phyloP scores from a whole-genome alignment of 2,329 filamentous ascomycete species.

The Pestalotiopsis sp. region DNA sequence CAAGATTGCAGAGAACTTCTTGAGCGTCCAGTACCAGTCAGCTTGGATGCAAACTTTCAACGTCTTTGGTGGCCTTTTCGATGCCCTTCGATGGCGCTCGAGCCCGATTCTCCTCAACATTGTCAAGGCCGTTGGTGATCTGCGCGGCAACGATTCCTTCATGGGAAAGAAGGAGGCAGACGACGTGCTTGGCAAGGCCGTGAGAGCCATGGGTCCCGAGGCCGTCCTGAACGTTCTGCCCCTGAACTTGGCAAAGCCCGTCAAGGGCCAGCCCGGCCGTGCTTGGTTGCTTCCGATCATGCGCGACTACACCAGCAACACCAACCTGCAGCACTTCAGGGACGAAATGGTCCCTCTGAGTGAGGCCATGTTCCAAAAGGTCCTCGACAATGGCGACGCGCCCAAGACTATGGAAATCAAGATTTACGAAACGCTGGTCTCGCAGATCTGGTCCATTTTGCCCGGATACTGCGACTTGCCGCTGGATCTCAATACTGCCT shows the following conservation, averaged over 20 bases:
- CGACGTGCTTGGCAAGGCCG: slow-evolving; percentile 82
- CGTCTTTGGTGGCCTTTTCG: slow-evolving; percentile 84
- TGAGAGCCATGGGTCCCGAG: slow-evolving; percentile 88
- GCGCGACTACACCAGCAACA: slow-evolving; percentile 88
- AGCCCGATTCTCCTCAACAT: slow-evolving; percentile 77
- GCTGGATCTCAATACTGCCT: slow-evolving; percentile 73
- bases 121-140: slow-evolving; percentile 79
- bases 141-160: slow-evolving; percentile 87
- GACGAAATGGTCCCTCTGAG: slow-evolving; percentile 86
- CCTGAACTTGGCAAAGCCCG: slow-evolving; percentile 79
- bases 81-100: slow-evolving; percentile 82
- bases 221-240: slow-evolving; percentile 82
- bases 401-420: slow-evolving; percentile 97
- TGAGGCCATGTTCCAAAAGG: slow-evolving; percentile 84
- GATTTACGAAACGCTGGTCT: slow-evolving; percentile 88
- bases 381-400: slow-evolving; percentile 77
- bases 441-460: slow-evolving; percentile 92
- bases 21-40: slow-evolving; percentile 89
- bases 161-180: slow-evolving; percentile 94
- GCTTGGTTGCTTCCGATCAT: slow-evolving; percentile 95
- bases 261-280: slow-evolving; percentile 77
- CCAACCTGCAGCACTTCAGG: slow-evolving; percentile 82
- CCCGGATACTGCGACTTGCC: slow-evolving; percentile 95
- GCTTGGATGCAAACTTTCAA: slow-evolving; percentile 96
- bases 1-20: slow-evolving; percentile 70